These are phyloP conservation scores for Sclerotinia minor DNA, from an alignment of 2,329 filamentous ascomycete genomes.

Conservation along the genomic window DNA sequence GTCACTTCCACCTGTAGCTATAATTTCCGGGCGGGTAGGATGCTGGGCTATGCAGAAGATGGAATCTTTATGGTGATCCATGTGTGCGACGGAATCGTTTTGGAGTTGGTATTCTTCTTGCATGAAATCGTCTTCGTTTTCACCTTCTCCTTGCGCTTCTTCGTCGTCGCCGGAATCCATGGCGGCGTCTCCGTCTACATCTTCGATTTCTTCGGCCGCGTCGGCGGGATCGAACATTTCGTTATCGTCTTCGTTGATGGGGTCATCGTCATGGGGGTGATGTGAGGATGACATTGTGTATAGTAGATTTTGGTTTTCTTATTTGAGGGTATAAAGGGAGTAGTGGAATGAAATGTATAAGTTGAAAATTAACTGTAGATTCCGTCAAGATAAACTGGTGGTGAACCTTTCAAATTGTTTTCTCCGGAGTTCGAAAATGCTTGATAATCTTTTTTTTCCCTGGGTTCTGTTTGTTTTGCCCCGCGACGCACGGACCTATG, in stretches of 20 bases:
- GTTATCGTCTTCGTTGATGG: constrained; percentile 52
- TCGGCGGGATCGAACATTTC: constrained; percentile 77
- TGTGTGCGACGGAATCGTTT: constrained; percentile 92
- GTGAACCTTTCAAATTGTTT: neutral
- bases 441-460: constrained; percentile 27
- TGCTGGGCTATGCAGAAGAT: constrained; percentile 96
- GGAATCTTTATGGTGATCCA: constrained; percentile 85
- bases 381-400: neutral
- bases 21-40: constrained; percentile 71
- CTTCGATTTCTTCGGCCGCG: constrained; percentile 70
- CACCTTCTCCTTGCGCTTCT: constrained; percentile 52
- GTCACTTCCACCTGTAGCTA: constrained; percentile 81
- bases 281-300: constrained; percentile 36
- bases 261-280: constrained; percentile 30
- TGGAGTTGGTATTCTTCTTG: constrained; percentile 77
- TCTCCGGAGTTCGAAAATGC: constrained; percentile 25
- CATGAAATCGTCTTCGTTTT: constrained; percentile 53
- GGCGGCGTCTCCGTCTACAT: constrained; percentile 65
- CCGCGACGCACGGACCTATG: constrained; percentile 22
- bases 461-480: constrained; percentile 5
- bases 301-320: neutral
- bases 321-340: neutral
- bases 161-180: constrained; percentile 75
- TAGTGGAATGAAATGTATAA: neutral
- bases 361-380: neutral